phyloP scores from a whole-genome alignment of 495 filamentous ascomycete genomes.

The Endocarpon pusillum region DNA sequence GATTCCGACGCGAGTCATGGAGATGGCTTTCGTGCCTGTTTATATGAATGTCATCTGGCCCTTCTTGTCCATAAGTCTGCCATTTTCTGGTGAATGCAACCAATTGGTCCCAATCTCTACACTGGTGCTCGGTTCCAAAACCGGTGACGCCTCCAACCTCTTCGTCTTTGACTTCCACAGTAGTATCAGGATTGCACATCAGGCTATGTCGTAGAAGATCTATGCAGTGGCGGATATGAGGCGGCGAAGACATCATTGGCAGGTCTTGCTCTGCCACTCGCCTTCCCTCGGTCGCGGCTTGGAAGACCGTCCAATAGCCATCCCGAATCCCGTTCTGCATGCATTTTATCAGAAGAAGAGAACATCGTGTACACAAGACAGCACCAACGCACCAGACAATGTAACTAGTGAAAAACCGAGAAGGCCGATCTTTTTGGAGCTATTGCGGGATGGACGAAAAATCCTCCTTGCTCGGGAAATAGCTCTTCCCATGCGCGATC shows the following conservation, averaged over 20 bases:
- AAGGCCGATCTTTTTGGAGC: too few relatives aligned
- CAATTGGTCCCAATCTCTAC: neutral
- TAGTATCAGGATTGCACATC: slow-evolving; percentile 11
- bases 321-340: too few relatives aligned
- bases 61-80: neutral
- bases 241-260: slow-evolving; percentile 4
- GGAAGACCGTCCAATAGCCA: slow-evolving; percentile 1
- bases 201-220: slow-evolving; percentile 10
- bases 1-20: too few relatives aligned
- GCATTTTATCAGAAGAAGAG: too few relatives aligned
- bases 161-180: slow-evolving; percentile 7
- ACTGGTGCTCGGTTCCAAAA: slow-evolving; percentile 6
- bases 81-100: neutral
- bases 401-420: too few relatives aligned
- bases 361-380: too few relatives aligned
- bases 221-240: slow-evolving; percentile 11
- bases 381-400: too few relatives aligned
- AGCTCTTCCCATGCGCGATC: too few relatives aligned
- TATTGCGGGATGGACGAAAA: too few relatives aligned
- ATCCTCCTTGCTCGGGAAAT: too few relatives aligned
- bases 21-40: too few relatives aligned
- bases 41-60: too few relatives aligned
- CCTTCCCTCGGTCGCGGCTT: neutral
- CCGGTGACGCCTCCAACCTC: slow-evolving; percentile 8
- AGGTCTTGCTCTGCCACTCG: slow-evolving; percentile 4